Conservation (phyloP, 1,139 yeast genomes). For the Debaryomyces nepalensis region DNA sequence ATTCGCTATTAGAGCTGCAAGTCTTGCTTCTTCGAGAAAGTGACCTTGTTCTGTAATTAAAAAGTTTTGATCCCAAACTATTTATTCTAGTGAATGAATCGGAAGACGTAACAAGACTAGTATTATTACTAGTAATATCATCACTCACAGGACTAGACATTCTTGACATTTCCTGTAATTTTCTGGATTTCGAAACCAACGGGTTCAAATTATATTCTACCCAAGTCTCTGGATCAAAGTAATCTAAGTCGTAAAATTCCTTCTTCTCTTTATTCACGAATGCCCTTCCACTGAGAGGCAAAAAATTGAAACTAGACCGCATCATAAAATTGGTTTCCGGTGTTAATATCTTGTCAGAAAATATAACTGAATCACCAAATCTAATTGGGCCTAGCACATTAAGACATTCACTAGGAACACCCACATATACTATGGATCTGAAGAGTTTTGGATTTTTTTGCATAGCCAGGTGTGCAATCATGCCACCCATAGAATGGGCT, state of each 20-base stretch:
- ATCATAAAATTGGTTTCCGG: slow-evolving; percentile 85
- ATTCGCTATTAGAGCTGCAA: slow-evolving; percentile 11
- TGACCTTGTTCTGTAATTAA: slow-evolving; percentile 27
- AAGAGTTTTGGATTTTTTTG: slow-evolving; percentile 68
- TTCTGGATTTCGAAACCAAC: slow-evolving; percentile 57
- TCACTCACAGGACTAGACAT: slow-evolving; percentile 1
- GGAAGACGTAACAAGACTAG: background rate
- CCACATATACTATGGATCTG: slow-evolving; percentile 78
- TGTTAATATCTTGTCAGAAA: slow-evolving; percentile 75
- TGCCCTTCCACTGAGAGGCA: slow-evolving; percentile 76
- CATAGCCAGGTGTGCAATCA: slow-evolving; percentile 79
- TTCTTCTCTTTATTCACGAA: slow-evolving; percentile 65
- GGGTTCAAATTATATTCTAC: slow-evolving; percentile 76
- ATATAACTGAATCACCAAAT: slow-evolving; percentile 77
- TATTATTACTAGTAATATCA: slow-evolving; percentile 1
- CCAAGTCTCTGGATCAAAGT: slow-evolving; percentile 83
- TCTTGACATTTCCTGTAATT: slow-evolving; percentile 14
- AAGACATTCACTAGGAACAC: slow-evolving; percentile 83
- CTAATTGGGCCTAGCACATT: slow-evolving; percentile 86
- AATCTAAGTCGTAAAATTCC: slow-evolving; percentile 69
- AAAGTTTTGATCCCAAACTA: slow-evolving; percentile 27
- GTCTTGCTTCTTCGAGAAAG: slow-evolving; percentile 16
- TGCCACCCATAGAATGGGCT: slow-evolving; percentile 95
- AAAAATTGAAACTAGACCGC: slow-evolving; percentile 79
- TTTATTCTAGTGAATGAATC: slow-evolving; percentile 28